Conservation (phyloP, 805 yeast species). For the Wickerhamomyces pijperi region DNA sequence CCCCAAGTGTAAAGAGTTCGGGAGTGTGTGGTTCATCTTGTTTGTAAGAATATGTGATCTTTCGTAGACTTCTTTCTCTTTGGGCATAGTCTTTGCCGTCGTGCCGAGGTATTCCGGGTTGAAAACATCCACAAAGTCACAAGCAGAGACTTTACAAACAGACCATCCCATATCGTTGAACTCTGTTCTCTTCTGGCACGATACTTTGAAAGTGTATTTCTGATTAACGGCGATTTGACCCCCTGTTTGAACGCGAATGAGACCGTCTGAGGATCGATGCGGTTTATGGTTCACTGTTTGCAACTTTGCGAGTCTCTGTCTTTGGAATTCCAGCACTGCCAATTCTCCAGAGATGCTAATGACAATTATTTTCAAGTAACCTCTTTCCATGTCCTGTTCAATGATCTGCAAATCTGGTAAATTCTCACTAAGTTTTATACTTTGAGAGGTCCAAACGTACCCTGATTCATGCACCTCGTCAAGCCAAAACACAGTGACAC, state of each 20-base stretch:
- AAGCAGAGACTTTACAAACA: constrained; percentile 25
- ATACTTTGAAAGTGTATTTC: no score
- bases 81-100: constrained; percentile 21
- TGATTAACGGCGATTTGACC: no score
- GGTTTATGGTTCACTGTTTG: no score
- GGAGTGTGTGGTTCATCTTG: constrained; percentile 19
- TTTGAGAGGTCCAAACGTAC: constrained; percentile 16
- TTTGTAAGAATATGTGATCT: constrained; percentile 31
- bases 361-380: no score
- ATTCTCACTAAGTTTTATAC: constrained; percentile 40
- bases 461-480: constrained; percentile 3
- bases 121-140: constrained; percentile 36
- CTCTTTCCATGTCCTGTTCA: constrained; percentile 9
- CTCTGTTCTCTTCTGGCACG: constrained; percentile 17
- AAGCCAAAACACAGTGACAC: constrained; percentile 29
- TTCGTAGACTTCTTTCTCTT: constrained; percentile 21
- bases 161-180: constrained; percentile 48
- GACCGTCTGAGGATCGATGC: no score
- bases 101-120: constrained; percentile 33
- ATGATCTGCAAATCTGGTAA: constrained; percentile 41
- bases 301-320: no score
- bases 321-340: no score
- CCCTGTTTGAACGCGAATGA: no score
- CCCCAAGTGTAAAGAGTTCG: not conserved
- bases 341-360: no score